These are phyloP conservation scores for Candida succiphila DNA, from an alignment of 805 yeast genomes.

Conservation along the genomic window DNA sequence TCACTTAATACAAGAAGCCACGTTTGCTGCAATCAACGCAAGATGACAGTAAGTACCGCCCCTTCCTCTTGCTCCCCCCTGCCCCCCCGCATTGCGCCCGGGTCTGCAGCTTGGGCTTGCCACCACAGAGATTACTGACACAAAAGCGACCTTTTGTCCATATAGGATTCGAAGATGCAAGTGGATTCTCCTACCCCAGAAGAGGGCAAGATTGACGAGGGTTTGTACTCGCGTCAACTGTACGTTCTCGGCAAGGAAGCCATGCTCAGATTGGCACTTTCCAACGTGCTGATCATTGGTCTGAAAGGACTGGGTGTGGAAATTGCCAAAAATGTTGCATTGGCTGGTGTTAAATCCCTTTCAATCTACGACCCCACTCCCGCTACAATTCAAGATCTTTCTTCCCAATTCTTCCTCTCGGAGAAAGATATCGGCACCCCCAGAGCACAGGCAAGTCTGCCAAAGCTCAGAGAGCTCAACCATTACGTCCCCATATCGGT, in stretches of 20 bases:
- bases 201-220: constrained; percentile 67
- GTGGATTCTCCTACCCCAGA: constrained; percentile 27
- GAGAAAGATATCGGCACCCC: constrained; percentile 66
- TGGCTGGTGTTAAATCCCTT: constrained; percentile 94
- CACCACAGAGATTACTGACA: too few species aligned
- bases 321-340: constrained; percentile 91
- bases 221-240: constrained; percentile 92
- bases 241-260: constrained; percentile 97
- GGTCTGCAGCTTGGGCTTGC: too few species aligned
- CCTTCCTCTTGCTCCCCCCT: too few species aligned
- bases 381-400: constrained; percentile 60
- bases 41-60: too few species aligned
- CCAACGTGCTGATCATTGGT: constrained; percentile 88
- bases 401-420: constrained; percentile 79
- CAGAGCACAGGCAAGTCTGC: constrained; percentile 64
- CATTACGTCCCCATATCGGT: constrained; percentile 81
- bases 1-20: too few species aligned
- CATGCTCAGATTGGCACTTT: constrained; percentile 91
- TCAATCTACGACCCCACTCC: constrained; percentile 75
- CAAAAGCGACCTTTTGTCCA: too few species aligned
- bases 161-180: constrained; percentile 26
- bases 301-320: constrained; percentile 90
- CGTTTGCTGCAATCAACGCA: too few species aligned
- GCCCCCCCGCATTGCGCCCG: too few species aligned
- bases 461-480: constrained; percentile 72